Conservation (phyloP, 2,329 filamentous ascomycete species). For the Aureobasidium sp. region DNA sequence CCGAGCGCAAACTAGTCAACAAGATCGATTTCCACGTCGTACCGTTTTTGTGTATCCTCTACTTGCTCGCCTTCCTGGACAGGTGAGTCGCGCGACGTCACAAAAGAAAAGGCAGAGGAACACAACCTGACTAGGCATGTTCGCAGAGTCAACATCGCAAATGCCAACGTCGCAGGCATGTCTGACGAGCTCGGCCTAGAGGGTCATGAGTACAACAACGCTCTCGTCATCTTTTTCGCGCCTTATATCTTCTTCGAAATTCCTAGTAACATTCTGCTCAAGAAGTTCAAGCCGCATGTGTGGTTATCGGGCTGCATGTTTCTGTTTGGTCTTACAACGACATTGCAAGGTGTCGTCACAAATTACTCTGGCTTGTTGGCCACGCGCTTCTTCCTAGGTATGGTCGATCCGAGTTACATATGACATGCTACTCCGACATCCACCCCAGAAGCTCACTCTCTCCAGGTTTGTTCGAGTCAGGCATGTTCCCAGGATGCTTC, state of each 20-base stretch:
- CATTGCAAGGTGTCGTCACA: constrained; percentile 68
- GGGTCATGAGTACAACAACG: constrained; percentile 42
- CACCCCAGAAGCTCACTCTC: constrained; percentile 39
- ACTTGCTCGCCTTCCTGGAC: constrained; percentile 44
- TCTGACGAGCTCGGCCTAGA: constrained; percentile 39
- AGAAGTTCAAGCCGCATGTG: constrained; percentile 45
- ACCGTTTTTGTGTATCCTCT: constrained; percentile 45
- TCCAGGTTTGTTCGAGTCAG: constrained; percentile 53
- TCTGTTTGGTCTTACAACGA: constrained; percentile 67
- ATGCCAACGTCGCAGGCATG: constrained; percentile 47
- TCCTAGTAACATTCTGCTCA: constrained; percentile 46
- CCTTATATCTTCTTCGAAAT: constrained; percentile 49
- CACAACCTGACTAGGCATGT: not conserved
- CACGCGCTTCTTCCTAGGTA: constrained; percentile 76
- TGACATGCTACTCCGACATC: not conserved
- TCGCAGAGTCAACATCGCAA: constrained; percentile 45
- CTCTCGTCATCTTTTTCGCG: constrained; percentile 50
- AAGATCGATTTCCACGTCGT: constrained; percentile 44
- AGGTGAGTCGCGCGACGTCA: constrained; percentile 24
- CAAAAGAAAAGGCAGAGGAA: not conserved
- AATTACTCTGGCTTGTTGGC: constrained; percentile 72
- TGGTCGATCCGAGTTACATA: constrained; percentile 32
- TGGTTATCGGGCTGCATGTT: constrained; percentile 67
- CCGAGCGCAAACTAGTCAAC: constrained; percentile 38
- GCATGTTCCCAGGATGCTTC: constrained; percentile 59